phyloP scores from a whole-genome alignment of 495 filamentous ascomycete genomes.

The Tuber aestivum region DNA sequence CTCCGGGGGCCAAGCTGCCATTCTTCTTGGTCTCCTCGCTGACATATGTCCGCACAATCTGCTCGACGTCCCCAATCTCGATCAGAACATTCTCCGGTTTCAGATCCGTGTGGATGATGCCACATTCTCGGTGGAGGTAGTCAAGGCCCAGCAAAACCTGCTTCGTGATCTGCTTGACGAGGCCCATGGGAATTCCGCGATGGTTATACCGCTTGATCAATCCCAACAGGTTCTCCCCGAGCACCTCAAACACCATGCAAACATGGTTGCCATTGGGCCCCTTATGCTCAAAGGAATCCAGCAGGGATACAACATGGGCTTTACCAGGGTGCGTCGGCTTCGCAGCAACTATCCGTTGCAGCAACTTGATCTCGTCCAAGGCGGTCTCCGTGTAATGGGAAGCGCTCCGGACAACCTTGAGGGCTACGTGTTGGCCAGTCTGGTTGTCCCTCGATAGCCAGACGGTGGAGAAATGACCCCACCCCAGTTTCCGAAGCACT shows the following conservation, averaged over 20 bases:
- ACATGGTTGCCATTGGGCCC: constrained; percentile 94
- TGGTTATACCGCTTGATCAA: constrained; percentile 99
- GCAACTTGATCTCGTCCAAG: constrained; percentile 96
- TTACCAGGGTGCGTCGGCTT: constrained; percentile 90
- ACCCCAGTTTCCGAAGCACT: constrained; percentile 91
- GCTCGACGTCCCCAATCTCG: constrained; percentile 97
- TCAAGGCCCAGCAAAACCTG: constrained; percentile 93
- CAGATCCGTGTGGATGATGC: constrained; percentile 96
- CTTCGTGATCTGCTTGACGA: constrained; percentile 98
- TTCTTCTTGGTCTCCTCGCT: constrained; percentile 68
- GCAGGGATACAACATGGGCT: constrained; percentile 86
- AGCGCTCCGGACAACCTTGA: constrained; percentile 95
- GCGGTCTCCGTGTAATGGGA: constrained; percentile 98
- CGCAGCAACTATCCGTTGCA: constrained; percentile 92
- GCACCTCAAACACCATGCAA: constrained; percentile 98
- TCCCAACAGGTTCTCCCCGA: constrained; percentile 91
- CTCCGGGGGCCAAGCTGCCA: constrained; percentile 42
- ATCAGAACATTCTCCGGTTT: constrained; percentile 98
- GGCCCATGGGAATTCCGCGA: constrained; percentile 86
- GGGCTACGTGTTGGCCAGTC: constrained; percentile 86
- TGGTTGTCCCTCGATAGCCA: constrained; percentile 93
- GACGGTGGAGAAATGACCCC: constrained; percentile 98
- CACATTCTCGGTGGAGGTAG: constrained; percentile 94
- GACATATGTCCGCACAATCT: constrained; percentile 90
- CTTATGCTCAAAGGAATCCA: constrained; percentile 97